Base-by-base conservation (phyloP, 805 yeast genomes). In the Tetrapisispora iriomotensis region DNA sequence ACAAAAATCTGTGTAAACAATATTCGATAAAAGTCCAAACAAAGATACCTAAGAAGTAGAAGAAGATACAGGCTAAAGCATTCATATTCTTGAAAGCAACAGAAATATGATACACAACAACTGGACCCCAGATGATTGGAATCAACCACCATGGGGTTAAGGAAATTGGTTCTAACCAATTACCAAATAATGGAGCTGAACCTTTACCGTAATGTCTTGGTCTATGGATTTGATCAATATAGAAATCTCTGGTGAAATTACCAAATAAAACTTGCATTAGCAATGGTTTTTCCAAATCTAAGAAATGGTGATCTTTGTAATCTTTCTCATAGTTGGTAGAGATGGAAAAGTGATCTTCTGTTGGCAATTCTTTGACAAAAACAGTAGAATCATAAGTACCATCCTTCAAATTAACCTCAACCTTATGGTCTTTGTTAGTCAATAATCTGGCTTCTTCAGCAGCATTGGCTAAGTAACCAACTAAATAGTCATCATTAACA, bases 141-240 rank as follows among this genome's bases (percentile, higher is more conserved):
- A 92, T 82, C 19, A 86, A 82, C 74, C 79, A 92, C 97, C 97
- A 92, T 10, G 96, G 81, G 3, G 98, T 92, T 54, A 81, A 68
- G 7, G 94, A 77, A 20, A 92, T 57, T 4, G 96, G 96, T 64
- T 92, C 98, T 44, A 92, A 67, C 61, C 90, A 83, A 63, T 88
- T 87, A 36, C 98, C 98, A 62, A 92, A 92, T 39, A 92, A 60
- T 6, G 88, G 96, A 10, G 98, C 98, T 3, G 96, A 85, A 9
- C 96, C 96, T 58, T 87, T 79, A 48, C 97, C 97, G 58, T 88
- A 92, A 62, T 92, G 98, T 59, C 98, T 79, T 39, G 98, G 98
- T 64, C 96, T 78, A 62, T 92, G 98, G 31, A 92, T 92, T 64
- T 92, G 96, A 58, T 87, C 95, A 56, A 92, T 70, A 61, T 92